A percentile compares a stretch with the other conserved stretches of the same genome.
Evolutionary conservation across 345 rosid species (phyloP).

Genomic region (Eucalyptus lansdowneana): DNA sequence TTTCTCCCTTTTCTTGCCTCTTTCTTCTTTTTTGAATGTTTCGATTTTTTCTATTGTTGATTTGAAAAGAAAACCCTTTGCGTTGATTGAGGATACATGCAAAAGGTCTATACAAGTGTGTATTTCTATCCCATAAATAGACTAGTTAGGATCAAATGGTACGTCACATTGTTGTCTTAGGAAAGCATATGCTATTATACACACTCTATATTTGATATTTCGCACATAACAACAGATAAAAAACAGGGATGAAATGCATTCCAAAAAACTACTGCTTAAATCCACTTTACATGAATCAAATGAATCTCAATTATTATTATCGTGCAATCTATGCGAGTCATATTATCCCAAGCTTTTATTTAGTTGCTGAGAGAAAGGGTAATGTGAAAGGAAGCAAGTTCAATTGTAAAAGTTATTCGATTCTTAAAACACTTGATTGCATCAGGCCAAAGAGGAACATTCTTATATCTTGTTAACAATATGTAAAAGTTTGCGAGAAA

Average conservation of each 20-base stretch:
- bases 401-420: neutral
- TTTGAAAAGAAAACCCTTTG: neutral
- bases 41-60: neutral
- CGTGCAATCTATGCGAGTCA: rapidly evolving
- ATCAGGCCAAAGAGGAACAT: neutral
- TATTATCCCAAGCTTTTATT: neutral
- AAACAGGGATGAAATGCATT: neutral
- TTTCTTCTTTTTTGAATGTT: neutral
- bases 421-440: neutral
- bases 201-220: neutral
- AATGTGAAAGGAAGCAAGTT: neutral
- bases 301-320: neutral
- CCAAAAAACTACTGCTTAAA: neutral
- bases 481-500: too few species aligned
- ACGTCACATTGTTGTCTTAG: neutral
- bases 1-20: neutral
- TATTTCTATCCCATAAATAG: neutral
- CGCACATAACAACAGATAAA: neutral
- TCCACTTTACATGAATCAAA: neutral
- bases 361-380: neutral
- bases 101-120: neutral
- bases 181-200: neutral
- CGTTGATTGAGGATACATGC: neutral
- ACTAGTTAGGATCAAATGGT: neutral
- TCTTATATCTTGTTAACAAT: neutral